Base-by-base conservation (phyloP, 108 stramenopile genomes). In the Mediolabrus comicus region DNA sequence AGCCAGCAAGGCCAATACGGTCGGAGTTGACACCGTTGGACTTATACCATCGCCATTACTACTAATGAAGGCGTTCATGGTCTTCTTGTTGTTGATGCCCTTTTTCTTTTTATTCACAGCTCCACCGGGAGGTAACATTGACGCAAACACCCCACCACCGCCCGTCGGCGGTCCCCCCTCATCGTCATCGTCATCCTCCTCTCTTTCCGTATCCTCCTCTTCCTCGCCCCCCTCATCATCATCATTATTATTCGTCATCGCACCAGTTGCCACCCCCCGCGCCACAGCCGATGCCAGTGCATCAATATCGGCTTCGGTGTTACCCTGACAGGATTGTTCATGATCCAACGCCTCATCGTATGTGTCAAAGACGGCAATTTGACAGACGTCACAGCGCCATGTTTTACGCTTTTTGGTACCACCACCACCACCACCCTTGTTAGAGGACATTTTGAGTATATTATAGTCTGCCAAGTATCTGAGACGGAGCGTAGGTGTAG, bases 371-470 rank as follows among this genome's bases (percentile, higher is more conserved):
- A 86, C 73, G 52, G 69, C 69, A 33, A 87, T 72, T 46, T 81
- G 69, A 74, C 91, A 92, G 67, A 84, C 86, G 59, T 92, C 88
- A 51, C 91, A 92, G 8, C 88, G 86, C 88, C 88, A 92, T 61
- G 58, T 49, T 31, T 57, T 57, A 13, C 56, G 56, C 19, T 49
- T 49, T 49, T 49, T 49, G 46, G 46, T 49, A 8, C 46, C 33
- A 33, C 33, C 46, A 22, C n/a, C n/a, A n/a, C n/a, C n/a, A n/a
- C n/a, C n/a, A n/a, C n/a, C n/a, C n/a, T n/a, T n/a, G n/a, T 49
- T 49, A 22, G 46, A 49, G 19, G 46, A 49, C 46, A 49, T 41
- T 49, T 38, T 38, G 11, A 0, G 9, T 33, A 6, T 13, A 10
- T 3, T 38, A 38, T n/a, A n/a, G n/a, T n/a, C n/a, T n/a, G n/a